phyloP scores from a whole-genome alignment of 352 stramenopile genomes.

The Aphanomyces invadans region DNA sequence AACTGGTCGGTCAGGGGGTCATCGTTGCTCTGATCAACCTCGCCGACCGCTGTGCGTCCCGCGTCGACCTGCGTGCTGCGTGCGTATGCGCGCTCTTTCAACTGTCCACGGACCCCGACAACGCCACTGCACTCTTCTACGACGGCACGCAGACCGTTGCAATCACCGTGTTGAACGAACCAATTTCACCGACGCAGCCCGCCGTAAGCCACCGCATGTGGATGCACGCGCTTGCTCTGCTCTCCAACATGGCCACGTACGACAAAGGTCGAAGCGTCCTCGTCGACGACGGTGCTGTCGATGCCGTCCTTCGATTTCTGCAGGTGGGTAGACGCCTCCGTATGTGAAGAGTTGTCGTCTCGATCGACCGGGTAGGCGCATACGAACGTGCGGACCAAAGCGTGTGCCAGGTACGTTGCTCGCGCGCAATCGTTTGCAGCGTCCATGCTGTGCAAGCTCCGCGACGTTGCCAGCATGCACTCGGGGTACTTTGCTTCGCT shows the following conservation, averaged over 20 bases:
- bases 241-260: slow-evolving; percentile 52
- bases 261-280: slow-evolving; percentile 33
- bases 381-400: slow-evolving; percentile 8
- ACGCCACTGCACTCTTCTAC: slow-evolving; percentile 54
- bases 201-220: slow-evolving; percentile 49
- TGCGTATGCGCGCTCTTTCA: slow-evolving; percentile 66
- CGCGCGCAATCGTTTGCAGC: slow-evolving; percentile 18
- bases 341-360: too few relatives aligned
- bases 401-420: slow-evolving; percentile 2
- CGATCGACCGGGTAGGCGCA: slow-evolving; percentile 16
- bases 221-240: slow-evolving; percentile 40
- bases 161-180: slow-evolving; percentile 36
- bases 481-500: slow-evolving; percentile 9
- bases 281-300: slow-evolving; percentile 51
- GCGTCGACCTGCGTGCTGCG: slow-evolving; percentile 55
- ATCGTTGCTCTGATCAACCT: slow-evolving; percentile 30
- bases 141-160: slow-evolving; percentile 52
- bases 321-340: slow-evolving; percentile 21
- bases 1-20: slow-evolving; percentile 51
- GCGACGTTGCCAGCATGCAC: slow-evolving; percentile 16
- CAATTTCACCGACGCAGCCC: slow-evolving; percentile 31
- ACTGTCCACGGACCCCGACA: slow-evolving; percentile 52
- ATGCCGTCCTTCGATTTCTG: slow-evolving; percentile 58
- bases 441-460: slow-evolving; percentile 16
- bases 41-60: slow-evolving; percentile 37